These are phyloP conservation scores for Candida ascalaphidarum DNA, from an alignment of 805 yeast species.

Conservation along the genomic window DNA sequence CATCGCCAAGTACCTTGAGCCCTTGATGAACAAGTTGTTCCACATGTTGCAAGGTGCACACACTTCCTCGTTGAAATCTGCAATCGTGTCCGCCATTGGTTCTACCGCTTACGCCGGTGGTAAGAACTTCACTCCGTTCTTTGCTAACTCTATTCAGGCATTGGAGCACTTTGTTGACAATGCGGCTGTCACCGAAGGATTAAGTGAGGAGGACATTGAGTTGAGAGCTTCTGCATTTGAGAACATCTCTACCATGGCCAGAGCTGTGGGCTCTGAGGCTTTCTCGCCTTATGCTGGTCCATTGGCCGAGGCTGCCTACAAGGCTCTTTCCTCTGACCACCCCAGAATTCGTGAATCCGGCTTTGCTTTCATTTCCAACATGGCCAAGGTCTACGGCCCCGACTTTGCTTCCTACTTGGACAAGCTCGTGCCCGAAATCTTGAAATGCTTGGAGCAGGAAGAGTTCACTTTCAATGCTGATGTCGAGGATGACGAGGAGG, in stretches of 20 bases:
- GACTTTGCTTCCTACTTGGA: conserved; percentile 83
- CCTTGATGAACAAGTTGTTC: conserved; percentile 84
- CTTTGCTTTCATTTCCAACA: conserved; percentile 83
- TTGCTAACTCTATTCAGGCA: conserved; percentile 68
- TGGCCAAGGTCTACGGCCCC: conserved; percentile 91
- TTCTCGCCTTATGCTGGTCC: conserved; percentile 84
- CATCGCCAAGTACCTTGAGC: conserved; percentile 71
- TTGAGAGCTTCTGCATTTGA: conserved; percentile 89
- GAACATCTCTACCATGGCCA: conserved; percentile 88
- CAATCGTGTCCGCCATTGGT: conserved; percentile 91
- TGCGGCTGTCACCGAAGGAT: conserved; percentile 60
- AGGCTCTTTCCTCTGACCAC: conserved; percentile 66
- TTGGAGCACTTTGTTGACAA: conserved; percentile 76
- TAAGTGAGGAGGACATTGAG: conserved; percentile 84
- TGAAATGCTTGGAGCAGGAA: conserved; percentile 75
- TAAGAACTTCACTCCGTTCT: conserved; percentile 77
- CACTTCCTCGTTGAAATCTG: conserved; percentile 65
- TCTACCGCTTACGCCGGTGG: conserved; percentile 96
- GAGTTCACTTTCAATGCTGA: conserved; percentile 67
- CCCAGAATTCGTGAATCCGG: conserved; percentile 91
- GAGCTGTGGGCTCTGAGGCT: conserved; percentile 90
- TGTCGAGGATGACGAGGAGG: conserved; percentile 37
- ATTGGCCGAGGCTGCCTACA: conserved; percentile 79
- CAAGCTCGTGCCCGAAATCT: conserved; percentile 74
- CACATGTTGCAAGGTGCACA: conserved; percentile 72